Evolutionary conservation across 108 stramenopile species (phyloP), one percentile per base, ranked within the genome.

Genomic region (Seminavis robusta): DNA sequence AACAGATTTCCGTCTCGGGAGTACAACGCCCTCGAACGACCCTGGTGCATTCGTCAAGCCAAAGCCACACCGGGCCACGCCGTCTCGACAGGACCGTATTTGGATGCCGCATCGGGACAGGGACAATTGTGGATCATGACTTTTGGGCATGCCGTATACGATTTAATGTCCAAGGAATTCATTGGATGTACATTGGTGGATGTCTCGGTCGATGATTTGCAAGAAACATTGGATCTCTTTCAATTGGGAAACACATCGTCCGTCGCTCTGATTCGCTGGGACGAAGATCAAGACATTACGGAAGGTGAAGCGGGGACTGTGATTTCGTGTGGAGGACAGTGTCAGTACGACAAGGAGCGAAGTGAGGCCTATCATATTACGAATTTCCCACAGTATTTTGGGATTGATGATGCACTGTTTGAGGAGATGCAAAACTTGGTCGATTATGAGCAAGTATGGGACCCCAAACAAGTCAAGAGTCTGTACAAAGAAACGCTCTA

Each of bases 11-110:
- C 60, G 6, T 37, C 56, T 0, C 16, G 68, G 4, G 32, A 55
- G 9, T 80, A 80, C 52, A 75, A 60, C 24, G 55, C 73, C 17
- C 21, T 80, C 1, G 74, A 80, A 45, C 40, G 78, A 47, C 47
- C 21, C 1, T 80, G 78, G 78, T 80, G 73, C 41, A 24, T 39
- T 9, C 47, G 63, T 17, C 58, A 71, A 34, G 72, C 78, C 13
- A 17, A 68, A 0, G 29, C 65, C 46, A 73, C 78, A 17, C 13
- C 56, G 9, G n/a, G 28, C 13, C n/a, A n/a, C n/a, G 19, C 37
- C 31, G 58, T 43, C 27, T 10, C 17, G 20, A 26, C 39, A 23
- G 66, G 71, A 5, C 55, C 63, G 8, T 70, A 61, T 33, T 29
- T 28, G 19, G 59, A 75, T 60, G 71, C 77, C 10, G n/a, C n/a